These are phyloP conservation scores for Phylloporus sp. DNA, from an alignment of 768 basidiomycete species.

Conservation along the genomic window DNA sequence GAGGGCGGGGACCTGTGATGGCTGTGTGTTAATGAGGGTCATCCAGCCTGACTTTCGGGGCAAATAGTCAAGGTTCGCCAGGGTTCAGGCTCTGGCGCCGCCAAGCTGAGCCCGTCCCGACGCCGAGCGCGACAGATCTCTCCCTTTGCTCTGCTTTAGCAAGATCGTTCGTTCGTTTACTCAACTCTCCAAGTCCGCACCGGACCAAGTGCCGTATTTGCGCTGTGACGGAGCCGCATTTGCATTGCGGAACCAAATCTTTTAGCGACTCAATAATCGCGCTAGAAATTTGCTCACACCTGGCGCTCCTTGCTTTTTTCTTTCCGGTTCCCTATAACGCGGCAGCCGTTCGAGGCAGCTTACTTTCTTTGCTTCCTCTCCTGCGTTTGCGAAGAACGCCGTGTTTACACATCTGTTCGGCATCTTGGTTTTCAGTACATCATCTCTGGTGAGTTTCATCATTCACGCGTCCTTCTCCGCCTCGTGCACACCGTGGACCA, in stretches of 20 bases:
- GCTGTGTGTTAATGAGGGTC: constrained; percentile 36
- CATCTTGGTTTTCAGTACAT: constrained; percentile 28
- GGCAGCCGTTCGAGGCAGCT: constrained; percentile 16
- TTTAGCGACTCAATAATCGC: constrained; percentile 36
- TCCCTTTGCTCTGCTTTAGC: constrained; percentile 14
- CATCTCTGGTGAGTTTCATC: constrained; percentile 31
- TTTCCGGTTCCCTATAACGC: constrained; percentile 28
- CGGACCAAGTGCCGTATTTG: constrained; percentile 28
- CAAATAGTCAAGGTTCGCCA: constrained; percentile 31
- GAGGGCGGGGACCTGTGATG: constrained; percentile 37
- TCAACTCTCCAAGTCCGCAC: constrained; percentile 22
- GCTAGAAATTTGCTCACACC: constrained; percentile 32
- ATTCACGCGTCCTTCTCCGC: constrained; percentile 29
- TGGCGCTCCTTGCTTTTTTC: constrained; percentile 28
- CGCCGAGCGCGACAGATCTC: constrained; percentile 16
- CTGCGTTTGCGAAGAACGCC: constrained; percentile 17
- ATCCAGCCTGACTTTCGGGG: constrained; percentile 30
- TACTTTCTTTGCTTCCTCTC: constrained; percentile 23
- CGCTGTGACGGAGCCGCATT: constrained; percentile 30
- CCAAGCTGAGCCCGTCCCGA: constrained; percentile 25
- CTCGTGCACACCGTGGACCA: constrained; percentile 28
- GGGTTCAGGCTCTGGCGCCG: constrained; percentile 30
- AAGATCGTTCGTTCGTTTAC: constrained; percentile 26
- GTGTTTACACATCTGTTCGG: constrained; percentile 11
- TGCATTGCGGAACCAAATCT: constrained; percentile 33